Percentiles rank a stretch among this genome's conserved stretches.
phyloP scores from a whole-genome alignment of 2,329 filamentous ascomycete species.

The Trichoderma koningii region DNA sequence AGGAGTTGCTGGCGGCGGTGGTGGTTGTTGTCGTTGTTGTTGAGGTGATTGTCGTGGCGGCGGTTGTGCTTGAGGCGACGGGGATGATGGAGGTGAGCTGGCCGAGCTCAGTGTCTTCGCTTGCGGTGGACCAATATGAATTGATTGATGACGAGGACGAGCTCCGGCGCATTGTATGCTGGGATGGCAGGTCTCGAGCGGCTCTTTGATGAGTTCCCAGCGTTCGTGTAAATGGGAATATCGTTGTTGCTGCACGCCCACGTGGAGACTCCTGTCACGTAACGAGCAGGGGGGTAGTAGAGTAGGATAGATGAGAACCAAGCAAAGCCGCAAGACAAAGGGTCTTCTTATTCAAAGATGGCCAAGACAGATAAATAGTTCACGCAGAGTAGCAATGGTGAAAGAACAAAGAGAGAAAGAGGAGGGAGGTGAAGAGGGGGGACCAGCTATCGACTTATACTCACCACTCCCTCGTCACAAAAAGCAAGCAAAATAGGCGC shows the following conservation, averaged over 20 bases:
- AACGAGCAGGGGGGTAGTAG: background rate
- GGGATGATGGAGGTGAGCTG: slow-evolving; percentile 6
- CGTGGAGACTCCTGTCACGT: background rate
- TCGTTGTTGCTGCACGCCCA: background rate
- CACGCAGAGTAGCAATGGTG: background rate
- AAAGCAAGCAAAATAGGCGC: background rate
- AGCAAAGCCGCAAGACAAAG: background rate
- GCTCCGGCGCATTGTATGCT: slow-evolving; percentile 13
- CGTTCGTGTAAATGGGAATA: background rate
- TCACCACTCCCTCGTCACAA: slow-evolving; percentile 8
- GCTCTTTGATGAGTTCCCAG: background rate
- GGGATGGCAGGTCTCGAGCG: slow-evolving; percentile 1
- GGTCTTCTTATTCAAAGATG: background rate
- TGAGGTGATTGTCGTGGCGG: slow-evolving; percentile 10
- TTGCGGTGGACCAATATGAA: slow-evolving; percentile 30
- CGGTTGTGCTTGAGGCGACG: slow-evolving; percentile 6
- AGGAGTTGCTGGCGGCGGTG: slow-evolving; percentile 1
- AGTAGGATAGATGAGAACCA: background rate
- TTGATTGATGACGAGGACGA: slow-evolving; percentile 32
- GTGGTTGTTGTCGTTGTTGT: slow-evolving; percentile 1
- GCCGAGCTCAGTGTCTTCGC: slow-evolving; percentile 23
- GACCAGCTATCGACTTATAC: slow-evolving; percentile 22
- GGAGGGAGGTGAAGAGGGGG: background rate
- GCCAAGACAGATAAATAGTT: background rate
- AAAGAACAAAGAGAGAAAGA: background rate